Evolutionary conservation across 2,329 filamentous ascomycete species (phyloP).

Genomic region (Aspergillus caelatus): DNA sequence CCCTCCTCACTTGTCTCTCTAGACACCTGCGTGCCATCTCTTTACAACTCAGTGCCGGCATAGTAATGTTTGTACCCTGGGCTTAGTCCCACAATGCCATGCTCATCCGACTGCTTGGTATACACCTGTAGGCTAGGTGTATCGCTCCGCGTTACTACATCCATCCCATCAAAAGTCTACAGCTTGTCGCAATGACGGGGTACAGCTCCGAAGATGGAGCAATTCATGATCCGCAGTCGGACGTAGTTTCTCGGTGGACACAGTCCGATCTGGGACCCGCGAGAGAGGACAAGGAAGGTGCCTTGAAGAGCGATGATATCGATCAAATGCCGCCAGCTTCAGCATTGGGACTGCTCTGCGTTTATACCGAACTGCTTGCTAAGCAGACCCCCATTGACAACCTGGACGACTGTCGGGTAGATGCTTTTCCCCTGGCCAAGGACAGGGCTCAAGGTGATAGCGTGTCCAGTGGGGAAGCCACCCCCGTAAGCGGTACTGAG

Average conservation of each 20-base stretch:
- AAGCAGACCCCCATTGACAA: slow-evolving; percentile 63
- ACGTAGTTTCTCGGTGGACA: not conserved
- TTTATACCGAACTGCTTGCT: slow-evolving; percentile 61
- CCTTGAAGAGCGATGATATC: slow-evolving; percentile 41
- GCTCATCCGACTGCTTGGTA: slow-evolving; percentile 26
- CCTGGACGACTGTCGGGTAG: slow-evolving; percentile 33
- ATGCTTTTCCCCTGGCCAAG: slow-evolving; percentile 53
- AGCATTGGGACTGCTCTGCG: slow-evolving; percentile 78
- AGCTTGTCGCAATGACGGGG: slow-evolving; percentile 27
- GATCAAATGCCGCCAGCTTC: slow-evolving; percentile 71
- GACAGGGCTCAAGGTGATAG: slow-evolving; percentile 44
- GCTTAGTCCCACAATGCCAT: slow-evolving; percentile 38
- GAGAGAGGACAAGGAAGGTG: not conserved
- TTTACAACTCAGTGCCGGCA: slow-evolving; percentile 1
- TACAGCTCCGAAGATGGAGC: slow-evolving; percentile 4
- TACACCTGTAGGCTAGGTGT: slow-evolving; percentile 32
- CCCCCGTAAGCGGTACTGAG: slow-evolving; percentile 31
- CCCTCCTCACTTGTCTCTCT: not conserved
- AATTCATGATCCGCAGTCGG: not conserved
- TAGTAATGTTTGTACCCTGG: slow-evolving; percentile 10
- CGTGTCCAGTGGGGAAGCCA: slow-evolving; percentile 24
- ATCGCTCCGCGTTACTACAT: slow-evolving; percentile 15
- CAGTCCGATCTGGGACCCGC: not conserved
- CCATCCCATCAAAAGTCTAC: slow-evolving; percentile 11
- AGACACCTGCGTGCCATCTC: not conserved